These are phyloP conservation scores for Pyrus betulifolia DNA, from an alignment of 306 rosid genomes.

Conservation along the genomic window DNA sequence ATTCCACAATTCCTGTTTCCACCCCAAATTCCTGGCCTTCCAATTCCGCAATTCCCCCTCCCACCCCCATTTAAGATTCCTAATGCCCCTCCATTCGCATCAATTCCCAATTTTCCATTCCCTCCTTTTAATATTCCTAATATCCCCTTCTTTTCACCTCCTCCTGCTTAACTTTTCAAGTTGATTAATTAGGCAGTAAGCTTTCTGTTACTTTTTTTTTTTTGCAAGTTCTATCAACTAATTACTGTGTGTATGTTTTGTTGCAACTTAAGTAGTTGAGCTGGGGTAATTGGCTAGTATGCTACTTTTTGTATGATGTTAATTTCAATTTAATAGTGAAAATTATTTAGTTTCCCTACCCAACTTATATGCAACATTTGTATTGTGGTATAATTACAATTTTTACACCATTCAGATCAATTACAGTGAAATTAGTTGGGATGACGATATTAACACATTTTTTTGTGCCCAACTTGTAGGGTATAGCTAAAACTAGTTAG, in stretches of 20 bases:
- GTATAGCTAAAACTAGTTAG: too few relatives aligned
- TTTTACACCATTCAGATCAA: neutral
- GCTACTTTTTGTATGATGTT: neutral
- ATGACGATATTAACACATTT: too few relatives aligned
- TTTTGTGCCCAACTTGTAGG: too few relatives aligned
- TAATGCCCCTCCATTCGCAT: neutral
- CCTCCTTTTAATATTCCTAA: slow-evolving; percentile 12
- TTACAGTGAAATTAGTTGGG: neutral
- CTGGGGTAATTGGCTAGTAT: neutral
- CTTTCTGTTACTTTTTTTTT: neutral
- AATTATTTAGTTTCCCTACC: neutral
- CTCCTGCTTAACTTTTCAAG: slow-evolving; percentile 1
- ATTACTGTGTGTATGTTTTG: neutral
- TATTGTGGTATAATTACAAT: neutral
- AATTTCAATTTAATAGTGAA: neutral
- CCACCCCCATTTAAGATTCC: neutral
- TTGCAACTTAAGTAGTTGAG: neutral
- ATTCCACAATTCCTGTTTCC: neutral
- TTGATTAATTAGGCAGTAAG: neutral
- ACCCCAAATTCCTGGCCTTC: neutral
- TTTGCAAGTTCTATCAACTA: neutral
- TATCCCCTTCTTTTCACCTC: slow-evolving; percentile 5
- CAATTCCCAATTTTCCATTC: neutral
- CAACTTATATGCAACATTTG: neutral
- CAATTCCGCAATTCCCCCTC: neutral